phyloP scores from a whole-genome alignment of 768 basidiomycete genomes.

The Suillus subaureus region DNA sequence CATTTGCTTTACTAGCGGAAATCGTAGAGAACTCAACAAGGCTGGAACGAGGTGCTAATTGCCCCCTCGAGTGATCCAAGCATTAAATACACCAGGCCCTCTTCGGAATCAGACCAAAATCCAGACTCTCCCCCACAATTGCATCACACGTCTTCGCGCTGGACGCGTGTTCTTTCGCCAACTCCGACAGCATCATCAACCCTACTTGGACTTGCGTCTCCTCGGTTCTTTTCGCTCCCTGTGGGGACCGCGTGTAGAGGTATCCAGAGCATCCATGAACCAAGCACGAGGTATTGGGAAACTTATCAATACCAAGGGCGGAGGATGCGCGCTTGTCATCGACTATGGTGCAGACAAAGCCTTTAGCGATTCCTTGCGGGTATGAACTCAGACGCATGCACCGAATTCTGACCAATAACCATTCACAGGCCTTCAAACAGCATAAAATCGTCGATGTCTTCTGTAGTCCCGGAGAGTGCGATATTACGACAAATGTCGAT shows the following conservation, averaged over 20 bases:
- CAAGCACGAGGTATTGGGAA: conserved; percentile 70
- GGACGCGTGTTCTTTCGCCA: conserved; percentile 70
- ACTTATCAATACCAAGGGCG: conserved; percentile 44
- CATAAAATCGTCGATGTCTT: conserved; percentile 88
- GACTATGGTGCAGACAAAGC: conserved; percentile 85
- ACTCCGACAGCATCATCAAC: conserved; percentile 53
- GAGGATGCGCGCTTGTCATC: conserved; percentile 74
- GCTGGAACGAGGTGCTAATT: conserved; percentile 88
- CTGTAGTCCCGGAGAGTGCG: conserved; percentile 81
- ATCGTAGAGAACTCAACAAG: conserved; percentile 68
- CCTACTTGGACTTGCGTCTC: conserved; percentile 64
- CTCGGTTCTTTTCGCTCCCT: conserved; percentile 69
- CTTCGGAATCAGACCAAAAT: conserved; percentile 17
- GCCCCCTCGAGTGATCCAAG: conserved; percentile 46
- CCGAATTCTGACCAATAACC: background rate
- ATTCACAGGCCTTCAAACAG: conserved; percentile 78
- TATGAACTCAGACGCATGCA: conserved; percentile 41
- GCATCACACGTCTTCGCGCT: conserved; percentile 33
- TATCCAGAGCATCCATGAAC: conserved; percentile 71
- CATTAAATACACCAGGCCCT: conserved; percentile 28
- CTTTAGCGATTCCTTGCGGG: conserved; percentile 79
- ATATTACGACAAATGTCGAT: conserved; percentile 97
- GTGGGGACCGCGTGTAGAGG: conserved; percentile 77
- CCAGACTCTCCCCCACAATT: conserved; percentile 13
- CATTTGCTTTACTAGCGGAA: background rate